A percentile compares a stretch with the other conserved stretches of the same genome.
Conservation (phyloP, 495 filamentous ascomycete genomes). For the Elasticomyces elasticus region DNA sequence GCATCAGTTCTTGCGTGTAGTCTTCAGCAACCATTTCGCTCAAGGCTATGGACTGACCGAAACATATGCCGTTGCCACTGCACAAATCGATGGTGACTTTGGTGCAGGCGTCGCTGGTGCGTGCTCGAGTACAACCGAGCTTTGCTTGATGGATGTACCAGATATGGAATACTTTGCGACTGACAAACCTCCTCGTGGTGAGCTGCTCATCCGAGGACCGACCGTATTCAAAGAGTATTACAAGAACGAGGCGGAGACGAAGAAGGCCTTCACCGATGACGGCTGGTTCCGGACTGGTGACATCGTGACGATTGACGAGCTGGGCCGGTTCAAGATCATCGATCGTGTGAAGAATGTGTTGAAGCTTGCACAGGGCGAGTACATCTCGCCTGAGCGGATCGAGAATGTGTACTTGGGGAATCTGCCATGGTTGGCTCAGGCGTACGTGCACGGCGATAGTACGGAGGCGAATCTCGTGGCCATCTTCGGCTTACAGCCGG, state of each 20-base stretch:
- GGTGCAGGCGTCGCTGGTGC: conserved; percentile 73
- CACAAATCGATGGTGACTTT: conserved; percentile 60
- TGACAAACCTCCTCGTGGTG: conserved; percentile 88
- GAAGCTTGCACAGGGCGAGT: conserved; percentile 95
- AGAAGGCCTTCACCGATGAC: conserved; percentile 69
- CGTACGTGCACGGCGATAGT: conserved; percentile 85
- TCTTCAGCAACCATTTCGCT: conserved; percentile 65
- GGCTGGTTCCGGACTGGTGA: conserved; percentile 98
- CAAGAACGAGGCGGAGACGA: conserved; percentile 77
- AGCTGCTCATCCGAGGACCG: conserved; percentile 72
- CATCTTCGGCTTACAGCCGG: conserved; percentile 77
- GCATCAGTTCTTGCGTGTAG: conserved; percentile 78
- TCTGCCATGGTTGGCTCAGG: conserved; percentile 63
- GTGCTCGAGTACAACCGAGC: conserved; percentile 55
- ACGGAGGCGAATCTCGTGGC: conserved; percentile 73
- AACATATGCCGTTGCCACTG: conserved; percentile 70
- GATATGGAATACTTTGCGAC: conserved; percentile 90
- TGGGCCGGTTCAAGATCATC: conserved; percentile 84
- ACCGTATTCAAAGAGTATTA: conserved; percentile 77
- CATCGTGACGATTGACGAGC: conserved; percentile 69
- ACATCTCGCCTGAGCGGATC: conserved; percentile 92
- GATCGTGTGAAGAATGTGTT: conserved; percentile 97
- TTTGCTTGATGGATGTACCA: conserved; percentile 75
- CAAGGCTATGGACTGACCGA: conserved; percentile 96
- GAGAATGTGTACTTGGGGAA: conserved; percentile 87